Base-by-base conservation (phyloP, 768 basidiomycete species). In the Strobilomyces echinocephalus region DNA sequence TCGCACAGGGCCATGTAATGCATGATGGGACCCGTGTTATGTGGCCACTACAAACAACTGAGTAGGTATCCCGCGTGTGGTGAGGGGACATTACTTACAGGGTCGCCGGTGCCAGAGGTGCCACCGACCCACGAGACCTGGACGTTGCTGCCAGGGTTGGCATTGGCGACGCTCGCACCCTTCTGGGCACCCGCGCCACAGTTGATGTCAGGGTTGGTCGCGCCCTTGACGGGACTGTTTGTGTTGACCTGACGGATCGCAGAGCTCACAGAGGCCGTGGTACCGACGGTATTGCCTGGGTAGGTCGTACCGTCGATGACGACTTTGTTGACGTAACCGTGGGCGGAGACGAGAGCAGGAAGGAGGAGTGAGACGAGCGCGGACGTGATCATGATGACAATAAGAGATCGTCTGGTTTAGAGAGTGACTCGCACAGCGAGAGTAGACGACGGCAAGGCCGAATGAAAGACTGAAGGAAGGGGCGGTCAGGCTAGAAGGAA, bases 1-100 rank as follows among this genome's bases (percentile, higher is more conserved):
- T 71, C 63, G 57, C 88, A 91, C 45, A 69, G 60, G 15, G 85
- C 79, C 78, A 91, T 77, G 69, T 91, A 90, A 40, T 83, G 84
- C 69, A 88, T 71, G 70, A 87, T 69, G 1, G 87, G 86, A 3
- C 87, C 87, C 10, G 71, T 76, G 56, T 82, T 74, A 64, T 88
- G 80, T 0, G 71, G 72, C 80, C 78, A 80, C 71, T 77, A 15
- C 1, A 11, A 15, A 30, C 20, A 11, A 14, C 8, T 55, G 8
- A 57, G 20, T 36, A 45, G 5, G 24, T 4, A 26, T 44, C 24
- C 6, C 20, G 15, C 16, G 16, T 15, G 34, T 15, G 16, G 24
- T 33, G 41, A 28, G 24, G 8, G 2, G 8, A 41, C 4, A 11
- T 12, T 11, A 55, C 64, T 18, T 34, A 72, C 73, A 20, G 9